These are phyloP conservation scores for Pisolithus albus DNA, from an alignment of 768 basidiomycete species.

Conservation along the genomic window DNA sequence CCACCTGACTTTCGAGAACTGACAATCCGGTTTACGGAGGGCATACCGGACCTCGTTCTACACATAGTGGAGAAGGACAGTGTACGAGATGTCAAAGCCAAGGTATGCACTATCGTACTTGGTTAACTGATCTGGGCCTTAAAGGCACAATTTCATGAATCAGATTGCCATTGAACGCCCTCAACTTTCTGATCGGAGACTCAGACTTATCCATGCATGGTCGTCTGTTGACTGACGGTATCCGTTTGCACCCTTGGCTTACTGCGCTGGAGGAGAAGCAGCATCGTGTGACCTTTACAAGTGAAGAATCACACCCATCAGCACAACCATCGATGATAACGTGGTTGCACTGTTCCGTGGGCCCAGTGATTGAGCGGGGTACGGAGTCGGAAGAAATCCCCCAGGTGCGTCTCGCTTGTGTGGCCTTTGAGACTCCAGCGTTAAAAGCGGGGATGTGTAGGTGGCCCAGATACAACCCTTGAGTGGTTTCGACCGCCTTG, in stretches of 20 bases:
- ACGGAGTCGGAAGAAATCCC: slow-evolving; percentile 47
- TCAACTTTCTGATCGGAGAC: slow-evolving; percentile 53
- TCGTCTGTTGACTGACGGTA: slow-evolving; percentile 75
- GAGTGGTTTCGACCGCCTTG: slow-evolving; percentile 86
- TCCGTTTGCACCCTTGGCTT: slow-evolving; percentile 61
- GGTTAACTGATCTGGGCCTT: not conserved
- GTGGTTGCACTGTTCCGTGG: slow-evolving; percentile 94
- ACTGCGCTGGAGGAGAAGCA: slow-evolving; percentile 54
- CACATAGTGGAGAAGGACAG: slow-evolving; percentile 56
- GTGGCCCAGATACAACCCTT: slow-evolving; percentile 68
- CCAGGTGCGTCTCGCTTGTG: slow-evolving; percentile 40
- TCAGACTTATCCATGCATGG: slow-evolving; percentile 89
- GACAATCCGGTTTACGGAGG: slow-evolving; percentile 86
- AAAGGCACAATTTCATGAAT: not conserved
- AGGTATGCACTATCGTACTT: slow-evolving; percentile 37
- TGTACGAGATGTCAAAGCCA: slow-evolving; percentile 70
- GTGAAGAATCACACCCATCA: slow-evolving; percentile 10
- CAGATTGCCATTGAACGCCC: slow-evolving; percentile 69
- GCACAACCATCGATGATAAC: slow-evolving; percentile 24
- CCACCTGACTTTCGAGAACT: slow-evolving; percentile 39
- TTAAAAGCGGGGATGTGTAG: slow-evolving; percentile 30
- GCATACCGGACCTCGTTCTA: slow-evolving; percentile 63
- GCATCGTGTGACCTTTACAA: slow-evolving; percentile 34
- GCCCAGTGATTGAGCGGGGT: slow-evolving; percentile 55
- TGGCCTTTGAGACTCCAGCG: not conserved